Conservation (phyloP, 495 filamentous ascomycete species). For the Cladorrhinum samala region DNA sequence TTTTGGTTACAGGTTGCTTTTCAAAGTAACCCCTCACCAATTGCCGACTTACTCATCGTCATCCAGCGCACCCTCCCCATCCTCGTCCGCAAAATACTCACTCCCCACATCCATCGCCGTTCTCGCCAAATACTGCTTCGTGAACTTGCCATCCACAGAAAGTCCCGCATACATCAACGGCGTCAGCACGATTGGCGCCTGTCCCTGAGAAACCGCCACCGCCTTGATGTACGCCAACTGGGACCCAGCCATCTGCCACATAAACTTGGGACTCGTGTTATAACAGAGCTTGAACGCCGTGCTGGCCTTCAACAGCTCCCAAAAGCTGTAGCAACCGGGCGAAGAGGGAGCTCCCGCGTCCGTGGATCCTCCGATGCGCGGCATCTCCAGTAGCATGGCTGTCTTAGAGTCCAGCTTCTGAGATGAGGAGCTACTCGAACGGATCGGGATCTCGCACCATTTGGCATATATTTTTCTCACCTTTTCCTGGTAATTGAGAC, state of each 20-base stretch:
- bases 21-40: too few species aligned
- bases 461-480: conserved; percentile 37
- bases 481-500: conserved; percentile 29
- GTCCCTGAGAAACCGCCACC: conserved; percentile 6
- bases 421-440: conserved; percentile 3
- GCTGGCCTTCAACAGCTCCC: conserved; percentile 59
- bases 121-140: conserved; percentile 26
- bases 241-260: conserved; percentile 59
- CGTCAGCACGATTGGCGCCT: conserved; percentile 21
- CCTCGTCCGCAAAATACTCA: conserved; percentile 11
- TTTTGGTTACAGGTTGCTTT: too few species aligned
- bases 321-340: conserved; percentile 29
- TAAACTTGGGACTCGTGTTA: conserved; percentile 33
- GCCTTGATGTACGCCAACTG: conserved; percentile 62
- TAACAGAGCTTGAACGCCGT: conserved; percentile 46
- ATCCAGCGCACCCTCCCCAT: not conserved
- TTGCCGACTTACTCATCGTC: conserved; percentile 7
- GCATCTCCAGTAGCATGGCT: conserved; percentile 34
- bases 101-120: conserved; percentile 18
- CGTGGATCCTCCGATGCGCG: conserved; percentile 22
- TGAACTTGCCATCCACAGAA: conserved; percentile 32
- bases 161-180: conserved; percentile 44
- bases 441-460: conserved; percentile 40
- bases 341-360: conserved; percentile 30
- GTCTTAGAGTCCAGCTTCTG: conserved; percentile 25